Evolutionary conservation across 2,329 filamentous ascomycete genomes (phyloP).

Genomic region (Pseudogymnoascus sp.): DNA sequence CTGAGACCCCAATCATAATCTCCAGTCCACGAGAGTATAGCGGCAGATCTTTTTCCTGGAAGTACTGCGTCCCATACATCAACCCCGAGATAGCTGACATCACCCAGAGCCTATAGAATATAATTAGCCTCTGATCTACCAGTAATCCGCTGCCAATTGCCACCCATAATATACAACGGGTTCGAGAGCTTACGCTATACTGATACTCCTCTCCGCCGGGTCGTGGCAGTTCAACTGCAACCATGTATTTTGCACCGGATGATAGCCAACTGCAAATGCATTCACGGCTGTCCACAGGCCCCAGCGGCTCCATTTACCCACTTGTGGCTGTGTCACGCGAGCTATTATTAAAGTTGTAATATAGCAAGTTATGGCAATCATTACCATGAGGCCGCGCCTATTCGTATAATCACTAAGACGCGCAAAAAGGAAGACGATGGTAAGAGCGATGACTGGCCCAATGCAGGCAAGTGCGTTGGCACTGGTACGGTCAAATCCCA

Average conservation of each 20-base stretch:
- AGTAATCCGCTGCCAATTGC: background rate
- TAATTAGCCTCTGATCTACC: background rate
- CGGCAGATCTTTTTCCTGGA: conserved; percentile 17
- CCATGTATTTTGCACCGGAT: conserved; percentile 24
- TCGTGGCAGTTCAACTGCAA: conserved; percentile 15
- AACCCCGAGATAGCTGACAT: conserved; percentile 21
- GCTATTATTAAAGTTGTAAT: conserved; percentile 31
- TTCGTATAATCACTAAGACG: conserved; percentile 24
- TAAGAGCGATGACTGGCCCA: conserved; percentile 15
- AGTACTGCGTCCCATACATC: conserved; percentile 24
- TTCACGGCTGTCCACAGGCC: conserved; percentile 14
- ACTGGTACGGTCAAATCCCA: conserved; percentile 20
- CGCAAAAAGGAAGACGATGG: conserved; percentile 12
- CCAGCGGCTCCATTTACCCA: conserved; percentile 7
- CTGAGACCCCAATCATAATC: conserved; percentile 8
- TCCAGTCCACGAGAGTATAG: conserved; percentile 11
- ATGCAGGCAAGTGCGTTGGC: conserved; percentile 26
- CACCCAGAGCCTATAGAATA: conserved; percentile 15
- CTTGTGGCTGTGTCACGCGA: conserved; percentile 20
- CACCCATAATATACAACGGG: background rate
- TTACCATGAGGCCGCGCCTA: conserved; percentile 28
- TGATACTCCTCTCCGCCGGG: conserved; percentile 24
- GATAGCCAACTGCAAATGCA: conserved; percentile 19
- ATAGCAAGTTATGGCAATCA: conserved; percentile 30
- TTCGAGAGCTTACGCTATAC: conserved; percentile 22